These are phyloP conservation scores for Sicyos baderoa DNA, from an alignment of 306 rosid species.

Conservation along the genomic window DNA sequence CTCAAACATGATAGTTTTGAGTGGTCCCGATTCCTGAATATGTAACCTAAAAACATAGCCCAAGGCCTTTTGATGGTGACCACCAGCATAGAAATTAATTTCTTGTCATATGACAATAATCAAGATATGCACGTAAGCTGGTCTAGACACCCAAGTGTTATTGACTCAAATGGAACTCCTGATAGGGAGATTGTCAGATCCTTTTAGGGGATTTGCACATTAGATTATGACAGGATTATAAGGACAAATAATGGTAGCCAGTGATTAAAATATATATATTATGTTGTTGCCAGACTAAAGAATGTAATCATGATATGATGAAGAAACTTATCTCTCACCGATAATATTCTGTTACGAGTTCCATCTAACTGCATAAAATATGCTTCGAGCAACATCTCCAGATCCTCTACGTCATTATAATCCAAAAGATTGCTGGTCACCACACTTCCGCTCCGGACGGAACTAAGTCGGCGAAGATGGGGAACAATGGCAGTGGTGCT, in stretches of 20 bases:
- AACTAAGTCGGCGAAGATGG: conserved; percentile 47
- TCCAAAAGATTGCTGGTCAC: conserved; percentile 46
- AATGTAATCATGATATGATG: not conserved
- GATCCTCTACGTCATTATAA: conserved; percentile 80
- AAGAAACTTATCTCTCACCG: conserved; percentile 51
- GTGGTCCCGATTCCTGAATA: too few relatives aligned
- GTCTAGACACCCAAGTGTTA: not conserved
- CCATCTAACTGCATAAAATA: conserved; percentile 97
- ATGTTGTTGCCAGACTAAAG: not conserved
- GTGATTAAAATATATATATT: not conserved
- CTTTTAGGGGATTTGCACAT: not conserved
- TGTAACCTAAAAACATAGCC: too few relatives aligned
- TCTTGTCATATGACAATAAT: too few relatives aligned
- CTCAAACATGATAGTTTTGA: too few relatives aligned
- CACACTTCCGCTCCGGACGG: conserved; percentile 63
- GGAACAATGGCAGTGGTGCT: conserved; percentile 28
- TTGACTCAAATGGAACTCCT: not conserved
- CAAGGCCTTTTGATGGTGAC: too few relatives aligned
- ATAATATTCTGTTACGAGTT: conserved; percentile 92
- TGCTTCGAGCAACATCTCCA: conserved; percentile 98
- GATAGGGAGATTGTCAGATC: not conserved
- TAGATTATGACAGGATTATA: not conserved
- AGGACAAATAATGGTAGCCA: not conserved
- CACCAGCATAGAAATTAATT: too few relatives aligned
- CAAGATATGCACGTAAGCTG: too few relatives aligned